Conservation (phyloP, 495 filamentous ascomycete genomes). For the Trypethelium eluteriae region DNA sequence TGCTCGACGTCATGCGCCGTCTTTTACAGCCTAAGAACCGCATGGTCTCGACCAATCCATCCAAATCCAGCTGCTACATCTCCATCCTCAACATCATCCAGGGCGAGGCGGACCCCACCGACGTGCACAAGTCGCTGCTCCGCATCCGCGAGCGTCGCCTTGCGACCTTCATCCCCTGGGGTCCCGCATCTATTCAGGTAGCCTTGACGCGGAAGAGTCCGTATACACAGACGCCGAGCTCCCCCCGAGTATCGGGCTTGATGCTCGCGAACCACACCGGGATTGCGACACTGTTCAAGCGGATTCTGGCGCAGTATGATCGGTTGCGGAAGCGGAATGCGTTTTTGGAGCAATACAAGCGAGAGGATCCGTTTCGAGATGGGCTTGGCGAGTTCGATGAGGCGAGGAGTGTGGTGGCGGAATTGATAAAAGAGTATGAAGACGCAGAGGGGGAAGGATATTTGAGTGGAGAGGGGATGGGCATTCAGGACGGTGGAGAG, state of each 20-base stretch:
- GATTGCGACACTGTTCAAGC: constrained; percentile 92
- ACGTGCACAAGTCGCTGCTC: constrained; percentile 93
- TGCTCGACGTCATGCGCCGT: constrained; percentile 93
- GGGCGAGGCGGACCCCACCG: constrained; percentile 93
- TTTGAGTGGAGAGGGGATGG: constrained; percentile 54
- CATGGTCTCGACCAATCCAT: constrained; percentile 93
- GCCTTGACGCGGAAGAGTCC: constrained; percentile 93
- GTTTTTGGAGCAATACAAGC: constrained; percentile 91
- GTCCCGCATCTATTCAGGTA: constrained; percentile 96
- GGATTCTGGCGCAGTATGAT: constrained; percentile 84
- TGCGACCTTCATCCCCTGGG: constrained; percentile 97
- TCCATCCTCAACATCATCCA: constrained; percentile 98
- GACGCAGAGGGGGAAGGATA: constrained; percentile 87
- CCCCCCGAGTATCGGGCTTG: constrained; percentile 83
- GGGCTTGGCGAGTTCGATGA: constrained; percentile 94
- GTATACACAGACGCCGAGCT: constrained; percentile 60
- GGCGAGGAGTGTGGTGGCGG: constrained; percentile 58
- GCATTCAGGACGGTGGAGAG: constrained; percentile 49
- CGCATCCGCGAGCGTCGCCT: constrained; percentile 90
- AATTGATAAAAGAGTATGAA: constrained; percentile 78
- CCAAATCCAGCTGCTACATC: constrained; percentile 97
- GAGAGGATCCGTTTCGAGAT: constrained; percentile 82
- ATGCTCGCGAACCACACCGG: constrained; percentile 99
- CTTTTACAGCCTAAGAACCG: constrained; percentile 96
- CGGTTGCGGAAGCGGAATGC: constrained; percentile 91